A percentile compares a stretch with the other conserved stretches of the same genome.
phyloP scores from a whole-genome alignment of 495 filamentous ascomycete species.

The Trypethelium eluteriae region DNA sequence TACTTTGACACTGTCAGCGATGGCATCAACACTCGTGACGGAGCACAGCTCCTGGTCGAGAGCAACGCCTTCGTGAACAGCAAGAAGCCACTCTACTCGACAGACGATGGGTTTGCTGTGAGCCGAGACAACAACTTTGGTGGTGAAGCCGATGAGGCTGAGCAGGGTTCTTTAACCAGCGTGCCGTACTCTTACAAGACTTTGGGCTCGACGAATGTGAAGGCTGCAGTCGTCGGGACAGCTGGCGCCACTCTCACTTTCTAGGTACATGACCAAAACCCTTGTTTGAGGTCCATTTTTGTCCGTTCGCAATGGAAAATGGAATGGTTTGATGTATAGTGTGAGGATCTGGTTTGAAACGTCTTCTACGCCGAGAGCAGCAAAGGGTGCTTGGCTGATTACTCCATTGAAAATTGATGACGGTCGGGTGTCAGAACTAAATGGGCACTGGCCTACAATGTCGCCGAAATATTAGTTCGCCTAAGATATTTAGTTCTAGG shows the following conservation, averaged over 20 bases:
- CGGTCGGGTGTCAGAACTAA: too few relatives aligned
- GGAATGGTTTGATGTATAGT: too few relatives aligned
- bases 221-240: constrained; percentile 40
- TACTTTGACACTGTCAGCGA: constrained; percentile 42
- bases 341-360: too few relatives aligned
- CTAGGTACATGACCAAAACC: constrained; percentile 24
- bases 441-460: too few relatives aligned
- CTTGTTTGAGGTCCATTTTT: background rate
- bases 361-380: too few relatives aligned
- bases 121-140: constrained; percentile 51
- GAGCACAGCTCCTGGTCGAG: constrained; percentile 58
- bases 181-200: constrained; percentile 48
- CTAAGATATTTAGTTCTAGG: too few relatives aligned
- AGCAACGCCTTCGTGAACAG: constrained; percentile 48
- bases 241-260: constrained; percentile 53
- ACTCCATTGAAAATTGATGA: too few relatives aligned
- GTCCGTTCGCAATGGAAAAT: too few relatives aligned
- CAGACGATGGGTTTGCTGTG: constrained; percentile 49
- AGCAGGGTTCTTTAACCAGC: constrained; percentile 1
- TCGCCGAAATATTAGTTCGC: too few relatives aligned
- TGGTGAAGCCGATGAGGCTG: constrained; percentile 40
- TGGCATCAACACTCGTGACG: constrained; percentile 58
- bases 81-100: constrained; percentile 46
- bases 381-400: too few relatives aligned
- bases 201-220: constrained; percentile 39